Base-by-base conservation (phyloP, 2,329 filamentous ascomycete genomes). In the Calonectria pauciramosa region DNA sequence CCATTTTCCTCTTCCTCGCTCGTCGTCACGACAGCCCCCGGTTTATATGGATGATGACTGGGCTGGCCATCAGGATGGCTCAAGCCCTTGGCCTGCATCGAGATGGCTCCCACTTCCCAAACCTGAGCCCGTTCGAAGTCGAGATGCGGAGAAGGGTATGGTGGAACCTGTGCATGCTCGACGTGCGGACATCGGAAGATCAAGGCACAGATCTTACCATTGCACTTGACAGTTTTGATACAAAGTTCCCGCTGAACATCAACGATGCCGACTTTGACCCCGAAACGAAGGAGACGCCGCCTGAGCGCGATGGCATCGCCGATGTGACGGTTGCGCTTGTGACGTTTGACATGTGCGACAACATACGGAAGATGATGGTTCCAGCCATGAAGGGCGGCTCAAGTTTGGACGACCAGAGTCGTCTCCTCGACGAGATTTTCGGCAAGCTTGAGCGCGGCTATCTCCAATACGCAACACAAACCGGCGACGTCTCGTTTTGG, bases 11-110 rank as follows among this genome's bases (percentile, higher is more conserved):
- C 8, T 85, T 90, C 5, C 84, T 90, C 1, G 87, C 90, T 11
- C 87, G 89, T 20, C 86, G 87, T 14, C 86, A 89, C 51, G 89
- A 91, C 51, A 88, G 88, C 78, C 82, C 90, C 65, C 80, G 88
- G 5, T 91, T 91, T 4, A 87, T 91, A 7, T 94, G 92, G 91
- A 91, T 91, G 49, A 85, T 94, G 76, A 92, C 91, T 0, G 92
- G 92, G 0, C 86, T 93, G 1, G 88, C 90, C n/a, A 89, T 92
- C 23, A 85, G 90, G 8, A 90, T 91, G 80, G 89, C 86, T 18
- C 88, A 90, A 38, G 87, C 88, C 13, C 84, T 92, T 30, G 90
- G 90, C 0, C 84, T 92, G 41, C 90, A 92, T 70, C 86, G 90
- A n/a, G 92, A 94, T 54, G 89, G 90, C 18, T 85, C 85, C 4